Base-by-base conservation (phyloP, 495 filamentous ascomycete genomes). In the Podospora pseudopauciseta region DNA sequence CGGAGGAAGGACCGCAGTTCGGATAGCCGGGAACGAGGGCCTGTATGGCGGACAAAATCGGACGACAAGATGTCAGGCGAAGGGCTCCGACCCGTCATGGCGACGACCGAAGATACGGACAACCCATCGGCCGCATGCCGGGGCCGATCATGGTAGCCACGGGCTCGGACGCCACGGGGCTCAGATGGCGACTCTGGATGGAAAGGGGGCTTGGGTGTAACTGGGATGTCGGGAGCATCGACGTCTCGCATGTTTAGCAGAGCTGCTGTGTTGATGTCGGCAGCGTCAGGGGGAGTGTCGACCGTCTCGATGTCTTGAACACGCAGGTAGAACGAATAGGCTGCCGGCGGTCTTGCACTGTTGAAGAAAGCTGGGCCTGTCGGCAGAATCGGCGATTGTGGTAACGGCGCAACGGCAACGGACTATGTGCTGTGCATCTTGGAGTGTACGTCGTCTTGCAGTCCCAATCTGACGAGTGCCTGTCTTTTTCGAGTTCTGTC, bases 341-440 rank as follows among this genome's bases (percentile, higher is more conserved):
- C 30, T 49, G 39, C 39, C 39, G 39, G 39, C 39, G 2, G 39
- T 49, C 39, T 49, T 49, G 39, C 39, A 16, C 15, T 49, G 39
- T 49, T 16, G 39, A 49, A 49, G 39, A 49, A 32, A 61, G 32
- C 23, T n/a, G 34, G 28, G n/a, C 13, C 27, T 11, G 32, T 39
- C 30, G 61, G 20, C 7, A n/a, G 30, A 20, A 32, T 5, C 30
- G 61, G n/a, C n/a, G 61, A 23, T 19, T 32, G 15, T 18, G 30
- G 23, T 28, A 32, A 63, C 61, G 30, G 61, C 27, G 61, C 61
- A 23, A 63, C 63, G 58, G 65, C 44, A 60, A 20, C 20, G 15
- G 26, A 15, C 27, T 67, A 67, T 60, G 53, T 67, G 65, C 65
- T 63, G 32, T 54, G 32, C 65, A 67, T 67, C 59, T 67, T 67